Evolutionary conservation across 148 eudicot species (phyloP), one percentile per base, ranked within the genome.

Genomic region (Polygonum maritimum): DNA sequence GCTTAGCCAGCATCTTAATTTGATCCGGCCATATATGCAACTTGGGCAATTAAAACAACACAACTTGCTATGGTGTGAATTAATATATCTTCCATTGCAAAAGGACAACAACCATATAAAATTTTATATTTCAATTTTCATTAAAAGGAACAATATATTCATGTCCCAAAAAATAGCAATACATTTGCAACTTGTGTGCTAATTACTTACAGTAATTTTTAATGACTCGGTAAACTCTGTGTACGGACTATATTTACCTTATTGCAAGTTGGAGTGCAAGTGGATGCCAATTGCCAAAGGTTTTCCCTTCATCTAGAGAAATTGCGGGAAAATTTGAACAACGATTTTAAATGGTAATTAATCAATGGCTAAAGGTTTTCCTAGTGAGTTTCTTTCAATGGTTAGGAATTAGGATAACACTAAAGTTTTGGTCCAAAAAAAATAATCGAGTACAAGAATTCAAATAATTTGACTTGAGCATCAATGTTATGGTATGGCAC

Each of bases 251-350:
- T 63, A 13, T 35, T 5, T 40, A 63, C 41, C 70, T 63, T 63
- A 14, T 63, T 36, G 71, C 71, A 67, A 67, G 44, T 67, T 67
- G 71, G 14, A 10, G 9, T 67, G 45, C 71, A 67, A 67, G 71
- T 67, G 71, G 71, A 67, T 54, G n/a, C 6, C 26, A 6, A 54
- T 54, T 54, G 22, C 60, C 26, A 26, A 26, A 26, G 31, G 22
- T n/a, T n/a, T 48, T 54, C 7, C 60, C 8, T 18, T 54, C 19
- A 52, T 52, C 21, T n/a, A 54, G 2, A 9, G 26, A 54, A 54
- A 5, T 54, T 54, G 22, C 10, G 49, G 49, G 49, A 13, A 48
- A 48, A 11, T 48, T 48, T 44, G 47, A 48, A 48, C 49, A 48
- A 2, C 15, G 13, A 48, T 2, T 6, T 41, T 5, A 6, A 6